A percentile compares a stretch with the other conserved stretches of the same genome.
Conservation (phyloP, 768 basidiomycete species). For the Tulasnella sp. region DNA sequence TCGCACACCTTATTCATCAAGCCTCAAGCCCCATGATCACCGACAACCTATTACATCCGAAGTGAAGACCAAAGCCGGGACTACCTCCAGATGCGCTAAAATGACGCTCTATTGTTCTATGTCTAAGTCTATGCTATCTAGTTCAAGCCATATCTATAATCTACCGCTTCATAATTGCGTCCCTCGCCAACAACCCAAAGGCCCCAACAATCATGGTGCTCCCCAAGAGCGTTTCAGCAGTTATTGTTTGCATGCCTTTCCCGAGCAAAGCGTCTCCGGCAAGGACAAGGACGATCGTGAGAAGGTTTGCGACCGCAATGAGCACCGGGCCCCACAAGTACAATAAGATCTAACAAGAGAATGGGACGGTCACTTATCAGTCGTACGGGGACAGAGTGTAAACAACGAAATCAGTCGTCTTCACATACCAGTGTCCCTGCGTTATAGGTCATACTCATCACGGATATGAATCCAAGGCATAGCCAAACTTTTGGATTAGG, state of each 20-base stretch:
- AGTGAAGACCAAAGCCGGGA: background rate
- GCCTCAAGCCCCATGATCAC: background rate
- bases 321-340: constrained; percentile 88
- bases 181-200: constrained; percentile 77
- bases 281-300: constrained; percentile 91
- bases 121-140: background rate
- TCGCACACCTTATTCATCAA: too few species aligned
- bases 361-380: background rate
- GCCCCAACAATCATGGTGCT: constrained; percentile 79
- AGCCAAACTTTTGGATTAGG: constrained; percentile 50
- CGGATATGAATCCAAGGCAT: constrained; percentile 68
- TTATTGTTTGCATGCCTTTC: constrained; percentile 61
- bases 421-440: constrained; percentile 76
- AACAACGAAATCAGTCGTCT: background rate
- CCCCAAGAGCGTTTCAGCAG: constrained; percentile 73
- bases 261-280: constrained; percentile 78
- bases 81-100: background rate
- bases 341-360: constrained; percentile 62
- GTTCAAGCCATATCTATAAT: background rate
- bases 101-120: background rate
- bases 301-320: constrained; percentile 83
- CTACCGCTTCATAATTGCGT: constrained; percentile 53
- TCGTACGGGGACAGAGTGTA: background rate
- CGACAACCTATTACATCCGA: background rate
- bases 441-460: constrained; percentile 79